These are phyloP conservation scores for Earliella scabrosa DNA, from an alignment of 1,284 basidiomycete species.

Conservation along the genomic window DNA sequence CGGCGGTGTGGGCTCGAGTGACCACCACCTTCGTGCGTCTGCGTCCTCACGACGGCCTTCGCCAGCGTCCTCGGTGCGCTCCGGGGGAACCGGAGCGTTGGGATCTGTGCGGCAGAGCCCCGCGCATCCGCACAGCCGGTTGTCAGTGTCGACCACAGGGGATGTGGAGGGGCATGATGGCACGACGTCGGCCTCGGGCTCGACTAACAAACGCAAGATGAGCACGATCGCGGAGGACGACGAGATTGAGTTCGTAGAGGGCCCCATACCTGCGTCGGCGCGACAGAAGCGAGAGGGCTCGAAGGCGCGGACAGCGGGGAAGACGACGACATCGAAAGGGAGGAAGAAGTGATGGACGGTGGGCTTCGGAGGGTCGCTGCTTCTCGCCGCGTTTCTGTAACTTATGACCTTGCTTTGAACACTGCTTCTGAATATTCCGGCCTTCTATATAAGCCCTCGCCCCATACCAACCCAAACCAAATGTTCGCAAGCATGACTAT, in stretches of 20 bases:
- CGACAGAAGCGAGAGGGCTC: conserved; percentile 37
- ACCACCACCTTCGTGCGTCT: conserved; percentile 5
- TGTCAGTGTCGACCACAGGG: conserved; percentile 38
- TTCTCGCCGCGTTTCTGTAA: background rate
- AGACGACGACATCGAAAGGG: conserved; percentile 28
- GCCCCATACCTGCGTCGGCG: conserved; percentile 33
- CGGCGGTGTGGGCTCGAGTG: background rate
- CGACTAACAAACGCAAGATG: conserved; percentile 51
- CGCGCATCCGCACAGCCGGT: conserved; percentile 39
- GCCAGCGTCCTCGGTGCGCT: conserved; percentile 38
- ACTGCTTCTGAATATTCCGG: background rate
- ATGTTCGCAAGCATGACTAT: background rate
- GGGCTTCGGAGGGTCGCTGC: background rate
- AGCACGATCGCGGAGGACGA: conserved; percentile 45
- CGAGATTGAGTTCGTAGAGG: conserved; percentile 60
- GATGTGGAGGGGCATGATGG: conserved; percentile 36
- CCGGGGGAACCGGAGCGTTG: conserved; percentile 26
- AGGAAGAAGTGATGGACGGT: conserved; percentile 22
- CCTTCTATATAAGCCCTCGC: no score
- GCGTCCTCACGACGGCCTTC: conserved; percentile 33
- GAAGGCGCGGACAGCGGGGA: conserved; percentile 44
- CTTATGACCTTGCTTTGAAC: background rate
- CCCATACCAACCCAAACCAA: no score
- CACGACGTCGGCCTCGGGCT: conserved; percentile 21
- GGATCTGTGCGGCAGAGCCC: conserved; percentile 32